phyloP scores from a whole-genome alignment of 768 basidiomycete species.

The Phaeotremella fagi region DNA sequence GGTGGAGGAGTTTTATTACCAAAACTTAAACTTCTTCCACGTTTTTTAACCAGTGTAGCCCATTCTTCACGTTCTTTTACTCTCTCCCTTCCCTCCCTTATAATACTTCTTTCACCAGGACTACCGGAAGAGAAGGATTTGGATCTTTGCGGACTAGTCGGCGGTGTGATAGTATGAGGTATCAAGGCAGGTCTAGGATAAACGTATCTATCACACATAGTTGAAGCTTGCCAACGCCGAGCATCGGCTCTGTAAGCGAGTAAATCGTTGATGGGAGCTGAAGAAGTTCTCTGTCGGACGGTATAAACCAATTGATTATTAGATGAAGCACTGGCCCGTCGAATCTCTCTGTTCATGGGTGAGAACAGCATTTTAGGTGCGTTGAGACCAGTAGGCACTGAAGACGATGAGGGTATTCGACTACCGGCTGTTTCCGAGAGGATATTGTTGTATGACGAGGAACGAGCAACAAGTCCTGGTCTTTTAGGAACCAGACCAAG shows the following conservation, averaged over 20 bases:
- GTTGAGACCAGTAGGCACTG: slow-evolving; percentile 38
- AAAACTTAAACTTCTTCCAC: slow-evolving; percentile 31
- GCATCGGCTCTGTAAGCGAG: slow-evolving; percentile 11
- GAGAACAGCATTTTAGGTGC: slow-evolving; percentile 39
- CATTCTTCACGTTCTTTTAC: slow-evolving; percentile 34
- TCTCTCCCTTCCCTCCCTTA: slow-evolving; percentile 20
- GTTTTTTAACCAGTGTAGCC: slow-evolving; percentile 17
- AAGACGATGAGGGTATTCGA: slow-evolving; percentile 28
- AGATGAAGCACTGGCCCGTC: slow-evolving; percentile 7
- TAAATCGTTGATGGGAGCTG: slow-evolving; percentile 6
- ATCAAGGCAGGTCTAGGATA: slow-evolving; percentile 31
- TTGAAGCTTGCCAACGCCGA: slow-evolving; percentile 27
- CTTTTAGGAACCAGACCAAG: slow-evolving; percentile 1
- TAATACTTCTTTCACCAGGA: slow-evolving; percentile 2
- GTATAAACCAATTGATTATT: background rate
- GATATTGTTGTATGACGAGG: slow-evolving; percentile 23
- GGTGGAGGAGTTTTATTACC: slow-evolving; percentile 10
- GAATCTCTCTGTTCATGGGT: slow-evolving; percentile 28
- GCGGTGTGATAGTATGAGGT: slow-evolving; percentile 38
- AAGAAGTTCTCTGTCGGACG: slow-evolving; percentile 14
- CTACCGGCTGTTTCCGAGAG: slow-evolving; percentile 1
- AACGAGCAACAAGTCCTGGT: slow-evolving; percentile 4
- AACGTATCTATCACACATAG: slow-evolving; percentile 34
- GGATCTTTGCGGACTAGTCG: slow-evolving; percentile 11
- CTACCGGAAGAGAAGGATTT: background rate